phyloP scores from a whole-genome alignment of 345 rosid genomes.

The Eucalyptus viminalis region DNA sequence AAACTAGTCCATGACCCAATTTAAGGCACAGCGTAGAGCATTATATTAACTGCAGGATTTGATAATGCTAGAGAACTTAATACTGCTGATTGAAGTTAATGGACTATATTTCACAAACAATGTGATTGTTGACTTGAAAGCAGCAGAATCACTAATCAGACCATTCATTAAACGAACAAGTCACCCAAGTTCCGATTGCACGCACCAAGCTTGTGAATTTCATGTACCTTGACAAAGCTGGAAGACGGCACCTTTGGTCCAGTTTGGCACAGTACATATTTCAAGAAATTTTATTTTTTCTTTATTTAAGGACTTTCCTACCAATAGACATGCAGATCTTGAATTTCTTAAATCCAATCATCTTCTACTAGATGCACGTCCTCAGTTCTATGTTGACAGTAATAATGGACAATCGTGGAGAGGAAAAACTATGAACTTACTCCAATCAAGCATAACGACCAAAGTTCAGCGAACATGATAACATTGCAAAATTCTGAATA shows the following conservation, averaged over 20 bases:
- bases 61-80: not conserved
- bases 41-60: not conserved
- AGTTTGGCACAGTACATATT: not conserved
- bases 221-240: not conserved
- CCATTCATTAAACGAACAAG: too few relatives aligned
- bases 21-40: rapidly evolving
- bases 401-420: not conserved
- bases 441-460: not conserved
- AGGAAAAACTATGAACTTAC: not conserved
- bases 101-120: not conserved
- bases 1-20: too few relatives aligned
- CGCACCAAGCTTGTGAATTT: too few relatives aligned
- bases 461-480: not conserved
- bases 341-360: not conserved
- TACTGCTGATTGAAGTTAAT: not conserved
- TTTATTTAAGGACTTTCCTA: not conserved
- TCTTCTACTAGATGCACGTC: not conserved
- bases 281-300: not conserved
- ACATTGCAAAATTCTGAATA: not conserved
- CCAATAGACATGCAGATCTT: too few relatives aligned
- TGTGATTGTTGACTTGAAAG: not conserved
- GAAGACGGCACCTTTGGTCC: not conserved
- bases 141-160: not conserved
- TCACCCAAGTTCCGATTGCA: too few relatives aligned
- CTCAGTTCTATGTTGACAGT: not conserved